These are phyloP conservation scores for Trypanosoma melophagium DNA, from an alignment of 208 protist genomes.

Conservation along the genomic window DNA sequence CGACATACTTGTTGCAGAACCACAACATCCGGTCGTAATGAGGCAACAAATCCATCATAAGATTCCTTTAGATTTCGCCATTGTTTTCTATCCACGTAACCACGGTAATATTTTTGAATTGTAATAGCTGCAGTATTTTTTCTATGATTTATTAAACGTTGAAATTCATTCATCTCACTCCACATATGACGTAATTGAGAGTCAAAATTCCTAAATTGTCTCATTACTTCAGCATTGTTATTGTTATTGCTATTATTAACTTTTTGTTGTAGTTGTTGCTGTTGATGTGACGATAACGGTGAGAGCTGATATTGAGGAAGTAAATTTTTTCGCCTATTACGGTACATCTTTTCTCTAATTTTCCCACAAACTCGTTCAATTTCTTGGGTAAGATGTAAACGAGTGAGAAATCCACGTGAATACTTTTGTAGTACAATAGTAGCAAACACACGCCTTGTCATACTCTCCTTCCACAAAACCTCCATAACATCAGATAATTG, in stretches of 20 bases:
- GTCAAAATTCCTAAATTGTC: constrained; percentile 53
- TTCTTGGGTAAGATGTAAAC: constrained; percentile 42
- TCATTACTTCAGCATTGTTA: constrained; percentile 38
- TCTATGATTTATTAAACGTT: constrained; percentile 43
- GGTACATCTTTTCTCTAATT: constrained; percentile 48
- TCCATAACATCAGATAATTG: constrained; percentile 60
- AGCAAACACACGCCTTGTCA: constrained; percentile 52
- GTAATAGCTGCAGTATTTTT: constrained; percentile 55
- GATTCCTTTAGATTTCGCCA: constrained; percentile 38
- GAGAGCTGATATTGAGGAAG: background rate
- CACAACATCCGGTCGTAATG: constrained; percentile 36
- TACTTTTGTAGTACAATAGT: constrained; percentile 65
- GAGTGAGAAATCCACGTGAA: constrained; percentile 45
- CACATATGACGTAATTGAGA: constrained; percentile 63
- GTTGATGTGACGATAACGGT: background rate
- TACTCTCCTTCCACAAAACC: constrained; percentile 64
- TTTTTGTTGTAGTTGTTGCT: background rate
- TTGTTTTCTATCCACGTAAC: constrained; percentile 48
- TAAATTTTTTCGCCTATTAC: constrained; percentile 1
- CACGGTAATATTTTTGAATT: constrained; percentile 82
- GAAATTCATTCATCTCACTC: constrained; percentile 62
- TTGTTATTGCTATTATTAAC: constrained; percentile 6
- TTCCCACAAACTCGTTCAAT: constrained; percentile 31
- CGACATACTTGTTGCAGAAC: constrained; percentile 47
- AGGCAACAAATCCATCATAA: constrained; percentile 55